Base-by-base conservation (phyloP, 805 yeast genomes). In the Yarrowia sp. region DNA sequence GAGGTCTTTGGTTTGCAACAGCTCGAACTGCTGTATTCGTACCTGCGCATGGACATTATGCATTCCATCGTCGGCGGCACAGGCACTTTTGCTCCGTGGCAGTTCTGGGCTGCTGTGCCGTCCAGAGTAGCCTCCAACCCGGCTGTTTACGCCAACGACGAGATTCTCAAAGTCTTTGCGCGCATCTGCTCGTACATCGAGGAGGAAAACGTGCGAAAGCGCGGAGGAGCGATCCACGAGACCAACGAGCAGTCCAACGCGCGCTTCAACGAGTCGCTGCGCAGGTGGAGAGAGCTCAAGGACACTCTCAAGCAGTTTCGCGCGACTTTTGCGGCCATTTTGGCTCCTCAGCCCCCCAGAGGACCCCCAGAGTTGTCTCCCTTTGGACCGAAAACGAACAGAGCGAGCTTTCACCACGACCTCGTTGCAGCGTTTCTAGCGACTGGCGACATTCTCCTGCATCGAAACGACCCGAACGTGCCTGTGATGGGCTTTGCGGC, bases 41-140 rank as follows among this genome's bases (percentile, higher is more conserved):
- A 25, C 14, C 39, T 46, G 6, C 51, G 61, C 0, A 55, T 61
- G 62, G 63, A 61, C 18, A 33, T 61, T 19, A 61, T 61, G 63
- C 63, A 61, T 33, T 35, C 62, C 2, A 35, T 47, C 2, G 46
- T 61, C 7, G 63, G 63, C 3, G 56, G 46, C 5, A 47, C 46
- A 9, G 46, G 46, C 14, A 33, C 61, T 4, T 38, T 61, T 36
- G 36, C 61, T n/a, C 46, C 62, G 6, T 53, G 62, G 46, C 51
- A 61, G 16, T 61, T 53, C 24, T 61, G 63, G 63, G 61, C 44
- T 1, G 25, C 47, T 14, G 31, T 38, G 1, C 38, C 49, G 3
- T 38, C 46, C 12, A 25, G 56, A 9, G 44, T 53, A 2, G 35
- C 51, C 4, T 18, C 41, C 24, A 53, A 61, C 9, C 42, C 51